Percentiles rank a stretch among this genome's conserved stretches.
Conservation (phyloP, 2,329 filamentous ascomycete genomes). For the Arthrobotrys conoides region DNA sequence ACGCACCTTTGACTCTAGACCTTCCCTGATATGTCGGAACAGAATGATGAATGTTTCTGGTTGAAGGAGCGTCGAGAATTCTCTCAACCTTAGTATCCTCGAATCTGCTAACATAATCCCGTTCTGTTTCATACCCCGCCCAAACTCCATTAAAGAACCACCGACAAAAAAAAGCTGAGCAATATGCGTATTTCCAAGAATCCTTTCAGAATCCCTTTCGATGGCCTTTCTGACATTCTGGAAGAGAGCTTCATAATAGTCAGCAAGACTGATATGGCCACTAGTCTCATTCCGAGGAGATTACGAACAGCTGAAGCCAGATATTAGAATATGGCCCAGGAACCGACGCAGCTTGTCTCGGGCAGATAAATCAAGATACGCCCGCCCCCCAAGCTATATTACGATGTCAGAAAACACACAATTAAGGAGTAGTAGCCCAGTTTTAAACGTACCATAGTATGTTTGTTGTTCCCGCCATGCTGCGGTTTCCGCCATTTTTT, state of each 20-base stretch:
- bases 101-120: conserved; percentile 70
- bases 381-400: conserved; percentile 10
- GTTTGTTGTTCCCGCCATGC: conserved; percentile 5
- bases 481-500: conserved; percentile 90
- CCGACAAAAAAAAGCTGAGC: conserved; percentile 90
- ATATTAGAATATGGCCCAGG: conserved; percentile 93
- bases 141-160: conserved; percentile 87
- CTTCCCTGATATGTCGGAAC: conserved; percentile 83
- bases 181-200: conserved; percentile 78
- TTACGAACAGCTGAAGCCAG: conserved; percentile 80
- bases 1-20: conserved; percentile 83
- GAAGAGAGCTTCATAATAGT: conserved; percentile 70
- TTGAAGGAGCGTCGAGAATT: conserved; percentile 84
- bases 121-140: conserved; percentile 82
- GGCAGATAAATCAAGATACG: conserved; percentile 78
- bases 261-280: not conserved
- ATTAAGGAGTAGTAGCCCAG: not conserved
- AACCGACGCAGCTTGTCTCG: conserved; percentile 83
- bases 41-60: conserved; percentile 95
- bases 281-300: conserved; percentile 71
- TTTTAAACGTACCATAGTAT: conserved; percentile 9
- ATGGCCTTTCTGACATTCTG: conserved; percentile 87
- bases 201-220: conserved; percentile 86
- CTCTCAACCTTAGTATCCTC: conserved; percentile 65
- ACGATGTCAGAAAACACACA: not conserved